Evolutionary conservation across 306 rosid species (phyloP).

Genomic region (Inga laurina): DNA sequence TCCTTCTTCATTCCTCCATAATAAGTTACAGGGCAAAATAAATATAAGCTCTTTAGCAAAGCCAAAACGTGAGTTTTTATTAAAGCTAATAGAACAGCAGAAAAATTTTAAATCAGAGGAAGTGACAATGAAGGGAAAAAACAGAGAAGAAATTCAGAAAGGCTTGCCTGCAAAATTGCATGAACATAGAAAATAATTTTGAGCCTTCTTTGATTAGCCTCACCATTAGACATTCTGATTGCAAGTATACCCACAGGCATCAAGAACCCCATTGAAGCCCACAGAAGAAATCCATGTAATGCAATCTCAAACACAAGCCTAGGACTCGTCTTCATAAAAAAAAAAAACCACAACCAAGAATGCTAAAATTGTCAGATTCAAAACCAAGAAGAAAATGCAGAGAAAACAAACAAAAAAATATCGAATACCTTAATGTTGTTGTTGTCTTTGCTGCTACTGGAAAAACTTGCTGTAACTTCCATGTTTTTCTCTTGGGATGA

Average conservation of each 20-base stretch:
- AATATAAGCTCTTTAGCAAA: background rate
- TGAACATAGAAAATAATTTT: constrained; percentile 59
- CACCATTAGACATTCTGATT: constrained; percentile 62
- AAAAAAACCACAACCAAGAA: background rate
- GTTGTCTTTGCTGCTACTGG: constrained; percentile 28
- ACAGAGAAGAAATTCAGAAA: background rate
- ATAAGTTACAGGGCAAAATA: constrained; percentile 26
- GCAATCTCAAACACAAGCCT: constrained; percentile 55
- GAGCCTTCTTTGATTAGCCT: constrained; percentile 59
- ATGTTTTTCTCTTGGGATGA: constrained; percentile 47
- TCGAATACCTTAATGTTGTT: constrained; percentile 45
- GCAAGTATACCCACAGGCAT: constrained; percentile 75
- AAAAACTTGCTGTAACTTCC: constrained; percentile 27
- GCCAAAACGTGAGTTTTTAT: no score
- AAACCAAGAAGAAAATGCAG: background rate
- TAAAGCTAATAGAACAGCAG: background rate
- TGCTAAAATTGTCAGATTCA: background rate
- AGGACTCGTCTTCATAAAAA: constrained; percentile 44
- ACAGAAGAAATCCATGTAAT: constrained; percentile 74
- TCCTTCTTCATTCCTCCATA: constrained; percentile 24
- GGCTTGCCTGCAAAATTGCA: constrained; percentile 70
- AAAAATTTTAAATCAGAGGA: background rate
- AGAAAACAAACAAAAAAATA: background rate
- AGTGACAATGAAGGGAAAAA: background rate
- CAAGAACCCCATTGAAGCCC: constrained; percentile 87